A percentile compares a stretch with the other conserved stretches of the same genome.
Conservation (phyloP, 2,329 filamentous ascomycete species). For the Exophiala mesophila region DNA sequence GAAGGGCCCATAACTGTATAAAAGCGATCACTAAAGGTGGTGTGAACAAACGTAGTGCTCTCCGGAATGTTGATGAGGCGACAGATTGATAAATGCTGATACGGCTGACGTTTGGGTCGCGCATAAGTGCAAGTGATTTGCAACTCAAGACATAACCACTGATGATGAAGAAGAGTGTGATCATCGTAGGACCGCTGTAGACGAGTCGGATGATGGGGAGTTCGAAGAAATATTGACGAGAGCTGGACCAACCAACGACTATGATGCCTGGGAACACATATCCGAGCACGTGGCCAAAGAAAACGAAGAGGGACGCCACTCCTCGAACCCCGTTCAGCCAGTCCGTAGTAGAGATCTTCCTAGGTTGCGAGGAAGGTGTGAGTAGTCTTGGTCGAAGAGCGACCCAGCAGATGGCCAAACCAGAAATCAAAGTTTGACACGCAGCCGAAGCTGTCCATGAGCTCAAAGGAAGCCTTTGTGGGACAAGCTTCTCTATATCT, state of each 20-base stretch:
- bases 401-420: neutral
- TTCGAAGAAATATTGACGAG: neutral
- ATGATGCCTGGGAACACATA: neutral
- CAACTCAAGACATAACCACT: slow-evolving; percentile 54
- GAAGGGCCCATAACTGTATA: neutral
- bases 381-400: neutral
- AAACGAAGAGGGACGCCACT: neutral
- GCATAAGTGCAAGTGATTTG: slow-evolving; percentile 42
- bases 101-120: neutral
- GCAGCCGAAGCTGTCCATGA: neutral
- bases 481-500: neutral
- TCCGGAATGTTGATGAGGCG: slow-evolving; percentile 32
- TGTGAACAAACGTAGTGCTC: slow-evolving; percentile 30
- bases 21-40: neutral
- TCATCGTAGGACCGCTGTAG: slow-evolving; percentile 37
- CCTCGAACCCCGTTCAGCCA: neutral
- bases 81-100: neutral
- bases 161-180: slow-evolving; percentile 54
- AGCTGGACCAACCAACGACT: neutral
- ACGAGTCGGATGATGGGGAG: slow-evolving; percentile 35
- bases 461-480: neutral
- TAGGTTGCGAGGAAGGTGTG: neutral
- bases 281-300: neutral
- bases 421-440: neutral
- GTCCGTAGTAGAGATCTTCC: neutral